Evolutionary conservation across 768 basidiomycete species (phyloP).

Genomic region (Sporobolomyces pararoseus): DNA sequence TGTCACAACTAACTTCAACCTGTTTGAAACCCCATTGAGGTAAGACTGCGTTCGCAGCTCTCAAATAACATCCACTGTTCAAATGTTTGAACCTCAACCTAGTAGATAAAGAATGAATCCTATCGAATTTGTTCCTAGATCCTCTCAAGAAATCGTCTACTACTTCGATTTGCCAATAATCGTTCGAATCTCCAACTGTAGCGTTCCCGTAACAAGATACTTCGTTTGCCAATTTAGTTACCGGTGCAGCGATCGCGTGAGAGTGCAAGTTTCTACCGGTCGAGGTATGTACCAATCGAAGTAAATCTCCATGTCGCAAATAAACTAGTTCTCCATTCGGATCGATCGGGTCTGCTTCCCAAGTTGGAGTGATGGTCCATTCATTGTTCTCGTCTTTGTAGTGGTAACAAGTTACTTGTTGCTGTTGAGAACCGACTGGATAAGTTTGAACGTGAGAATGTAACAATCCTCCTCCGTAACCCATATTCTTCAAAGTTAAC

Average conservation of each 20-base stretch:
- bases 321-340: slow-evolving; percentile 64
- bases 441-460: slow-evolving; percentile 97
- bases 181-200: slow-evolving; percentile 79
- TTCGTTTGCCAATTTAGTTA: slow-evolving; percentile 84
- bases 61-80: slow-evolving; percentile 75
- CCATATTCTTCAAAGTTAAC: slow-evolving; percentile 92
- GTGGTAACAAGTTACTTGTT: slow-evolving; percentile 98
- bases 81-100: slow-evolving; percentile 77
- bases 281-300: slow-evolving; percentile 74
- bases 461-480: slow-evolving; percentile 91
- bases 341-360: slow-evolving; percentile 69
- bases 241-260: slow-evolving; percentile 77
- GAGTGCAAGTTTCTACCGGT: slow-evolving; percentile 91
- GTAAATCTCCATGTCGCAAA: slow-evolving; percentile 68
- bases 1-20: slow-evolving; percentile 89
- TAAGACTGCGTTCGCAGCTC: slow-evolving; percentile 78
- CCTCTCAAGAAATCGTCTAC: slow-evolving; percentile 77
- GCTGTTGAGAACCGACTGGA: slow-evolving; percentile 84
- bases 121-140: slow-evolving; percentile 57
- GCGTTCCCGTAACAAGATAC: slow-evolving; percentile 90
- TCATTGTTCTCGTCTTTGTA: slow-evolving; percentile 99
- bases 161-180: slow-evolving; percentile 88
- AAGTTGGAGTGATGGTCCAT: slow-evolving; percentile 73
- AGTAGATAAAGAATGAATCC: slow-evolving; percentile 87
- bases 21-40: slow-evolving; percentile 99